Evolutionary conservation across 2,329 filamentous ascomycete species (phyloP).

Genomic region (Pseudovirgaria hyperparasitica): DNA sequence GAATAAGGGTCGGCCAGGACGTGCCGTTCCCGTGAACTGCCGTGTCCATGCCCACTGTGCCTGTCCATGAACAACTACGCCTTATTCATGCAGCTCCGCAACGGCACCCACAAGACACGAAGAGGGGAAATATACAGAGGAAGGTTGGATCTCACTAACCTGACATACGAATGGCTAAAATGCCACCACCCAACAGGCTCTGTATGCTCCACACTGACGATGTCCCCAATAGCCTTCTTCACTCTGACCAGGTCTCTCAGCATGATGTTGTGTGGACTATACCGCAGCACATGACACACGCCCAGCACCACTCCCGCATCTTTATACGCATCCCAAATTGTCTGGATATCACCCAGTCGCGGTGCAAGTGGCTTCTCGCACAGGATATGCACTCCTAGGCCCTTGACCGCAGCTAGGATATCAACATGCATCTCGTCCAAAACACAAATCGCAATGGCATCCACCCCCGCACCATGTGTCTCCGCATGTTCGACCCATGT

Average conservation of each 20-base stretch:
- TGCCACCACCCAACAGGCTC: constrained; percentile 97
- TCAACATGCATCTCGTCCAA: constrained; percentile 81
- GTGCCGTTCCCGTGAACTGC: too few species aligned
- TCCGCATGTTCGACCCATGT: constrained; percentile 65
- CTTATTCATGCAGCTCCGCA: too few species aligned
- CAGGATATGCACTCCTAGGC: constrained; percentile 64
- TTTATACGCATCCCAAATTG: constrained; percentile 51
- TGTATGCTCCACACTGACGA: constrained; percentile 78
- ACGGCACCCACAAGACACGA: too few species aligned
- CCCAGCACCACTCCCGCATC: constrained; percentile 50
- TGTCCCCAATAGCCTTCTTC: constrained; percentile 66
- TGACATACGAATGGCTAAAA: constrained; percentile 51
- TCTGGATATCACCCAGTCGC: constrained; percentile 62
- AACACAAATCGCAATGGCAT: constrained; percentile 58
- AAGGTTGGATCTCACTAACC: constrained; percentile 23
- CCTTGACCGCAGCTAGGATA: constrained; percentile 62
- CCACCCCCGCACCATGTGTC: constrained; percentile 42
- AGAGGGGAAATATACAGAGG: not conserved
- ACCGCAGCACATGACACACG: constrained; percentile 86
- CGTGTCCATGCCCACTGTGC: too few species aligned
- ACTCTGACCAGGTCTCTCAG: constrained; percentile 66
- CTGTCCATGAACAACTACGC: too few species aligned
- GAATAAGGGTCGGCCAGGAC: too few species aligned
- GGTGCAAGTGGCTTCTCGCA: constrained; percentile 92
- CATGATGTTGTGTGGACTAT: constrained; percentile 83